Evolutionary conservation across 345 rosid species (phyloP), one percentile per base, ranked within the genome.

Genomic region (Gossypium mustelinum): DNA sequence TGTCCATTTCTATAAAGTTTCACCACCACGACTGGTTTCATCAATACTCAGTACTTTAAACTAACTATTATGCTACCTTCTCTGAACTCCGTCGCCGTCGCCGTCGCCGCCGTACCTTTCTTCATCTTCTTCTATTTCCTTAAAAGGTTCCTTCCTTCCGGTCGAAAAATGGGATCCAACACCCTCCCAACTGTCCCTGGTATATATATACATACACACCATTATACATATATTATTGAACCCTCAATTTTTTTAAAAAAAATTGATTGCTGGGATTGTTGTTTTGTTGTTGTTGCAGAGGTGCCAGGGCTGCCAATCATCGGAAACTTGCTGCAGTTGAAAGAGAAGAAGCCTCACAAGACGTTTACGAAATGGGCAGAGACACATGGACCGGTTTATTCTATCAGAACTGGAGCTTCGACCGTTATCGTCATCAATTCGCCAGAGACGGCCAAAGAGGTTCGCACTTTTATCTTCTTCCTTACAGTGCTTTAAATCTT

Each of bases 321-420:
- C 11, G 99, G 99, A 82, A 95, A 93, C 75, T 78, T 95, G 88
- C 83, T 89, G 78, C 93, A 93, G 43, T 76, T 91, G 81, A 90
- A 81, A 76, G 98, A 94, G 92, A 95, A 95, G 86, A 93, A 93
- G 77, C 98, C 98, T 8, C 84, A 95, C 81, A 86, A 81, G 83
- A 93, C 92, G 18, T 95, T 95, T 70, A 48, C 85, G 1, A 89
- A 61, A 54, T 95, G 98, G 99, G 92, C 96, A 29, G 96, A 91
- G 86, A 72, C 69, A 50, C 82, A 93, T 79, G 97, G 97, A 8
- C 92, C 97, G 0, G 86, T 94, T 27, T 92, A 90, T 80, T 92
- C 97, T 3, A 90, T 92, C 70, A 84, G 63, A 81, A 85, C 91
- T 58, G 97, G 97, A 3, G 89, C 92, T 81, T 81, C 88, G 5